Evolutionary conservation across 2,329 filamentous ascomycete species (phyloP).

Genomic region (Ascochyta koolunga): DNA sequence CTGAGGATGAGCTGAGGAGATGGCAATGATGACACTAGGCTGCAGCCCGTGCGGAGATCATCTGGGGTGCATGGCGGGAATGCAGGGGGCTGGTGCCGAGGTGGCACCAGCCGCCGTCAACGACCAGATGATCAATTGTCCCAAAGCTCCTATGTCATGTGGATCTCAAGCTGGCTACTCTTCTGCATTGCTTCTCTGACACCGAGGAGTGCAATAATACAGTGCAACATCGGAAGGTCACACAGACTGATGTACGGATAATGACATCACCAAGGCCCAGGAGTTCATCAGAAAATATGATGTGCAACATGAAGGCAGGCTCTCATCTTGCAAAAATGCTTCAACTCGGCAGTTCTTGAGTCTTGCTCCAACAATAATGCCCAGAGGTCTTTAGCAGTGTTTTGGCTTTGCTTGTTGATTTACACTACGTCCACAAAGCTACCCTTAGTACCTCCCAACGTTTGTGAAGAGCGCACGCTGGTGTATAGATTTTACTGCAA

Average conservation of each 20-base stretch:
- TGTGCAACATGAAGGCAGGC: no score
- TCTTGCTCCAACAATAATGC: no score
- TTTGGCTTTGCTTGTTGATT: no score
- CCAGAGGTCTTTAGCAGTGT: no score
- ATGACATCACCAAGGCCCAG: neutral
- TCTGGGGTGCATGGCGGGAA: constrained; percentile 29
- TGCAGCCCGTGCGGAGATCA: constrained; percentile 22
- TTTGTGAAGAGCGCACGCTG: no score
- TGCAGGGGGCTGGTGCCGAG: constrained; percentile 19
- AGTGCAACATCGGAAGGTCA: neutral
- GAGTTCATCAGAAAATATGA: neutral
- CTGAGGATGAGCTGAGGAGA: constrained; percentile 5
- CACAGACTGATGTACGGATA: neutral
- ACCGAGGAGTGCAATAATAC: neutral
- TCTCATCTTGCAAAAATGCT: no score
- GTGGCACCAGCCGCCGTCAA: constrained; percentile 4
- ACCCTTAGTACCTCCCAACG: no score
- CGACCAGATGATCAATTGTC: neutral
- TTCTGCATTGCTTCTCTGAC: neutral
- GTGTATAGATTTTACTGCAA: neutral
- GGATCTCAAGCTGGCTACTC: neutral
- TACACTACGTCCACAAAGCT: no score
- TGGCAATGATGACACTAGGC: constrained; percentile 23
- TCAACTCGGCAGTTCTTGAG: no score
- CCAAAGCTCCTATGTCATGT: neutral